These are phyloP conservation scores for Leptographium radiaticola DNA, from an alignment of 2,329 filamentous ascomycete genomes.

Conservation along the genomic window DNA sequence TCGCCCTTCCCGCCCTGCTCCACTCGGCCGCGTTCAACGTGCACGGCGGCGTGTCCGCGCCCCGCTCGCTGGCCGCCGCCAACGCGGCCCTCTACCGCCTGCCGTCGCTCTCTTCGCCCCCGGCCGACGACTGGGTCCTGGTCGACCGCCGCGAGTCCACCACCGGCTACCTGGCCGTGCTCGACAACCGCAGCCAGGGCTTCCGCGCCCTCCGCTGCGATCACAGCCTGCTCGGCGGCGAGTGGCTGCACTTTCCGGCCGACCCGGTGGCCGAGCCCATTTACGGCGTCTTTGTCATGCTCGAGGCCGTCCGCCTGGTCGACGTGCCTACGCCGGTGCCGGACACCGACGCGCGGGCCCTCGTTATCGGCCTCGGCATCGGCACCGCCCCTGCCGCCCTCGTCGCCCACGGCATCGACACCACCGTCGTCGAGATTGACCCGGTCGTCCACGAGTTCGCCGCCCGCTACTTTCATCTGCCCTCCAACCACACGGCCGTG, in stretches of 20 bases:
- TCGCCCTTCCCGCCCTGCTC: slow-evolving; percentile 58
- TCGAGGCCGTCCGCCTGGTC: slow-evolving; percentile 80
- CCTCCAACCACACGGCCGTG: slow-evolving; percentile 62
- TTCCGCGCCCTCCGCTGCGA: slow-evolving; percentile 85
- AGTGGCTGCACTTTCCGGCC: slow-evolving; percentile 57
- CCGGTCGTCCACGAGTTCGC: slow-evolving; percentile 79
- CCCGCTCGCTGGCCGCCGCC: slow-evolving; percentile 42
- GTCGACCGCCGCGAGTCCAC: slow-evolving; percentile 73
- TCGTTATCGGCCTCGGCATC: slow-evolving; percentile 85
- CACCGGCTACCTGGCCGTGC: slow-evolving; percentile 84
- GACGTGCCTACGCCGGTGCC: slow-evolving; percentile 39
- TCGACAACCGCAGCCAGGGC: slow-evolving; percentile 58
- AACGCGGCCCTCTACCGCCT: slow-evolving; percentile 44
- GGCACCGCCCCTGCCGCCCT: slow-evolving; percentile 83
- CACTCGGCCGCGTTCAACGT: slow-evolving; percentile 62
- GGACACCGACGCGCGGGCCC: slow-evolving; percentile 60
- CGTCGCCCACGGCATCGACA: slow-evolving; percentile 77
- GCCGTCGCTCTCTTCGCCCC: not conserved
- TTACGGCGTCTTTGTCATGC: slow-evolving; percentile 90
- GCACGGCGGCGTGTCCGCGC: slow-evolving; percentile 32
- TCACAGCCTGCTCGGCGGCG: slow-evolving; percentile 83
- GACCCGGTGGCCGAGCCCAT: slow-evolving; percentile 65
- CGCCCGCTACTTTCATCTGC: slow-evolving; percentile 67
- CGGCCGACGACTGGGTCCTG: slow-evolving; percentile 50
- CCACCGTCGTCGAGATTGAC: slow-evolving; percentile 90